Conservation (phyloP, 768 basidiomycete species). For the Auricularia sp. region DNA sequence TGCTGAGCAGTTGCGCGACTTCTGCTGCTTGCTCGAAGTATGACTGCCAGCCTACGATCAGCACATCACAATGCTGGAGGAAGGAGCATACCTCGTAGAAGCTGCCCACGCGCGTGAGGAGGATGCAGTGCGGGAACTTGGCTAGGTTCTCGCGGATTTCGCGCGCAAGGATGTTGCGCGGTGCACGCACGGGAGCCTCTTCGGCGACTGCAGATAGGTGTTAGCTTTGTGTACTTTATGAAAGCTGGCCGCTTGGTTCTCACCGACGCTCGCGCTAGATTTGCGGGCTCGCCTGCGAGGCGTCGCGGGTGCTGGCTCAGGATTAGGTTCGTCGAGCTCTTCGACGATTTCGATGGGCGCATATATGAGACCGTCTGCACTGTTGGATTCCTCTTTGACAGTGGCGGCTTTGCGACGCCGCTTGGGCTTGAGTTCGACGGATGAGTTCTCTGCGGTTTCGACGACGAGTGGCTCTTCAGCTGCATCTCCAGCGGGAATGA, state of each 20-base stretch:
- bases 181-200: not conserved
- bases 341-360: not conserved
- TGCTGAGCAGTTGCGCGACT: conserved; percentile 64
- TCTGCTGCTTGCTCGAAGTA: conserved; percentile 87
- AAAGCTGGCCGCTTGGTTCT: no score
- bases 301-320: no score
- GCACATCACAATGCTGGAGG: conserved; percentile 4
- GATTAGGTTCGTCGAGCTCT: no score
- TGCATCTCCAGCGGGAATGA: not conserved
- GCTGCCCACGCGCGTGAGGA: conserved; percentile 86
- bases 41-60: conserved; percentile 40
- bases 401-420: not conserved
- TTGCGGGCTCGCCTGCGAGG: no score
- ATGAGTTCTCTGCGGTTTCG: not conserved
- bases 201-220: not conserved
- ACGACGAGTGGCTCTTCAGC: not conserved
- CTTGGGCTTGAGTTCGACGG: not conserved
- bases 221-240: not conserved
- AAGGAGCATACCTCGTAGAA: conserved; percentile 71
- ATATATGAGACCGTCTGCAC: not conserved
- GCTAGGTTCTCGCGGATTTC: conserved; percentile 63
- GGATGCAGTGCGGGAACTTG: conserved; percentile 76
- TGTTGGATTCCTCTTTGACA: not conserved
- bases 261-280: no score
- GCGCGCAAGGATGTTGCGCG: conserved; percentile 35